Evolutionary conservation across 805 yeast species (phyloP), one percentile per base, ranked within the genome.

Genomic region (Monosporozyma siamensis): DNA sequence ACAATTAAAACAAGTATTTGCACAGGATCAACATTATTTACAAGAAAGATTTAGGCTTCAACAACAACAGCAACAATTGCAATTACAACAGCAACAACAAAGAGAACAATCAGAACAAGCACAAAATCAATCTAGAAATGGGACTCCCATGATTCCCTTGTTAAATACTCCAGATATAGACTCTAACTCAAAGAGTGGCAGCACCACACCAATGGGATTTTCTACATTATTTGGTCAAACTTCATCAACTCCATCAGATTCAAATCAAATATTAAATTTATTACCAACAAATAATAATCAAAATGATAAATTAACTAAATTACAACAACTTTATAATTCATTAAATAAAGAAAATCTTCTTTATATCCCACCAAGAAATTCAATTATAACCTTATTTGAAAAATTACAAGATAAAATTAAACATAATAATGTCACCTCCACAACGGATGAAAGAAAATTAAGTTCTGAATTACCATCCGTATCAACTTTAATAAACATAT

Each of bases 1-100:
- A 51, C 70, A 66, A 47, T 50, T 68, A 24, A 63, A 62, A 54
- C 67, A 52, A 54, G 60, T 55, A 43, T 61, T 64, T 41, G 66
- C 71, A 10, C 70, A 68, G 40, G 61, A 57, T 38, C 64, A 60
- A 38, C 61, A 53, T 51, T 49, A 53, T 23, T 51, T 55, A 44
- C 58, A 58, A 43, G 56, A 55, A 27, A 44, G 44, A 14, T 44
- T 48, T 24, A 48, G 48, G 41, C 58, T 59, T 36, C 58, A 55
- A 27, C 62, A 63, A 40, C 49, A 48, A 24, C 57, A 56, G 34
- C 48, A 45, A 26, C 52, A 53, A 43, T 59, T 55, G 37, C 53
- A 42, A 34, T 54, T 39, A 5, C 52, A 47, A 40, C 34, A 34
- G n/a, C 47, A 39, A 10, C 52, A 48, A 11, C 42, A 32, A 32